phyloP scores from a whole-genome alignment of 768 basidiomycete species.

The Boletus vermiculosoides region DNA sequence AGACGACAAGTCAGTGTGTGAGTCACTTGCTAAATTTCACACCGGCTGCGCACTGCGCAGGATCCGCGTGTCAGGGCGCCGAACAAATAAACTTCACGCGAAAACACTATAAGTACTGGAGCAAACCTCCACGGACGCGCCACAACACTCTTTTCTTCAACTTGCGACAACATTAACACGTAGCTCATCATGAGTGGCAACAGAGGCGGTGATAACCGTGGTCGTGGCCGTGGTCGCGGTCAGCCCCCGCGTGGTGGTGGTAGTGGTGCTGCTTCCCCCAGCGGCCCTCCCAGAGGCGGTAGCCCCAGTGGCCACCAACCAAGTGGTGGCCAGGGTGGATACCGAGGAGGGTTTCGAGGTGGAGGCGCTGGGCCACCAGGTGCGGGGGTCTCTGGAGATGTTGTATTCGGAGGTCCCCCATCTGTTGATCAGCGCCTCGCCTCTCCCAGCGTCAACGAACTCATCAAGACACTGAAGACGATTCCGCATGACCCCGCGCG shows the following conservation, averaged over 20 bases:
- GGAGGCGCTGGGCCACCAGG: constrained; percentile 28
- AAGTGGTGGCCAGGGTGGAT: constrained; percentile 9
- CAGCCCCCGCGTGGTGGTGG: constrained; percentile 12
- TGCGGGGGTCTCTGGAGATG: constrained; percentile 24
- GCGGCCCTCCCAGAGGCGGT: not conserved
- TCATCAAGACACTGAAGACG: constrained; percentile 31
- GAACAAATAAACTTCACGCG: not conserved
- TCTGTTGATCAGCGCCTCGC: constrained; percentile 36
- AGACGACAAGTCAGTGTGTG: no score
- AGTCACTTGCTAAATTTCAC: not conserved
- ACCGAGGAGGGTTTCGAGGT: constrained; percentile 17
- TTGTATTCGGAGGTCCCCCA: constrained; percentile 31
- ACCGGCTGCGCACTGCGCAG: not conserved
- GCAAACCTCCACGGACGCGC: not conserved
- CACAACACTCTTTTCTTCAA: not conserved
- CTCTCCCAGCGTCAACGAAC: constrained; percentile 9
- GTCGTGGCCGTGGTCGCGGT: constrained; percentile 22
- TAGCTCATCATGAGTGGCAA: constrained; percentile 12
- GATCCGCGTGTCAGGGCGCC: not conserved
- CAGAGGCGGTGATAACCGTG: constrained; percentile 14
- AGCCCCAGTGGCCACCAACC: constrained; percentile 8
- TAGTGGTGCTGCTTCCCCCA: not conserved
- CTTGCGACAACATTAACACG: not conserved
- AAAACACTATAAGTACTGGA: constrained; percentile 6
- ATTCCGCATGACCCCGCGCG: constrained; percentile 34